phyloP scores from a whole-genome alignment of 371 early-diverging fungal genomes.

The Syncephalastrum sp. region DNA sequence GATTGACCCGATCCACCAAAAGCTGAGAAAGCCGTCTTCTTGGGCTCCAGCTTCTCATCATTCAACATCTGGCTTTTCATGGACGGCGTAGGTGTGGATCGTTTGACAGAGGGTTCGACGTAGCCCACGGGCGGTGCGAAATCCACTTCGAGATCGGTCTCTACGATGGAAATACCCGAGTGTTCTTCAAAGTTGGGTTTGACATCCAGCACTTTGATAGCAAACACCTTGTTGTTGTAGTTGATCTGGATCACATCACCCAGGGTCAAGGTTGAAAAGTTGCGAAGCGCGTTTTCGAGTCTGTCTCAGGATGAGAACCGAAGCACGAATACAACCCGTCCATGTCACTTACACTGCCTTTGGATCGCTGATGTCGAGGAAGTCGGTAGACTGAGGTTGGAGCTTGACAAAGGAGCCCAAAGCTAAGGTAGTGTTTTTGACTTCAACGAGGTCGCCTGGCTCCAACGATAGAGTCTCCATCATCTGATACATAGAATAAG shows the following conservation, averaged over 20 bases:
- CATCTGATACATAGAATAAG: conserved; percentile 63
- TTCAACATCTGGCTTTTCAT: conserved; percentile 54
- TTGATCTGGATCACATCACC: conserved; percentile 93
- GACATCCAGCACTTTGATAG: conserved; percentile 91
- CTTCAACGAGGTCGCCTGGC: conserved; percentile 76
- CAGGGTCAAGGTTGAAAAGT: conserved; percentile 93
- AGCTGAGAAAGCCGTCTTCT: conserved; percentile 35
- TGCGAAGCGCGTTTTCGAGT: conserved; percentile 95
- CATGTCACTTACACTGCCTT: conserved; percentile 81
- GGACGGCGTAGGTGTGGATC: conserved; percentile 37
- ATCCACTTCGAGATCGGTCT: conserved; percentile 98
- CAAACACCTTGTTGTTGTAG: conserved; percentile 89
- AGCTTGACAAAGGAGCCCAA: conserved; percentile 95
- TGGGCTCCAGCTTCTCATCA: conserved; percentile 39
- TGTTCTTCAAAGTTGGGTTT: conserved; percentile 69
- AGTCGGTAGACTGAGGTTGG: conserved; percentile 97
- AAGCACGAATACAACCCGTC: not conserved
- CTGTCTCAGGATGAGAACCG: conserved; percentile 21
- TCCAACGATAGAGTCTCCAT: conserved; percentile 84
- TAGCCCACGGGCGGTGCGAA: conserved; percentile 99
- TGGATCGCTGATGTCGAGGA: conserved; percentile 98
- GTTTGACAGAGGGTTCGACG: conserved; percentile 70
- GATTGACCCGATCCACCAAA: conserved; percentile 44
- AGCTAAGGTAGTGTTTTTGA: conserved; percentile 81
- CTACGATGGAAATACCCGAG: conserved; percentile 92